Conservation (phyloP, 1,284 basidiomycete genomes). For the Ustilago cynodontis region DNA sequence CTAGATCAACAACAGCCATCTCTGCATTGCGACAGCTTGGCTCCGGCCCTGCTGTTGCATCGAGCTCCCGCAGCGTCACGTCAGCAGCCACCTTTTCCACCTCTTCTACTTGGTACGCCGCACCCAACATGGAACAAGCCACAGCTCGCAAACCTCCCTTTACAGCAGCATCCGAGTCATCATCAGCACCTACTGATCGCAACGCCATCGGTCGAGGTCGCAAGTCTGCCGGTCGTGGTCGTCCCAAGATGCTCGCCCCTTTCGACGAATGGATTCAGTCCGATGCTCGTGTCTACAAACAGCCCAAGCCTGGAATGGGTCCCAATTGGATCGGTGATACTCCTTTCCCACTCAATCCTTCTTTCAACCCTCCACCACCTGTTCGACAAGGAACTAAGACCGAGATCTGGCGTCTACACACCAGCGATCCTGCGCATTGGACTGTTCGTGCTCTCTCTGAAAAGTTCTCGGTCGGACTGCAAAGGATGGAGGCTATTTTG, state of each 20-base stretch:
- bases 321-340: constrained; percentile 67
- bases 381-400: constrained; percentile 57
- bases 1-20: constrained; percentile 27
- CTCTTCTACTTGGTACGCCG: constrained; percentile 25
- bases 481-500: constrained; percentile 62
- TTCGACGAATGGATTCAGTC: constrained; percentile 61
- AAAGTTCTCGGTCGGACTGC: constrained; percentile 59
- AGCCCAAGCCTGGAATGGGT: constrained; percentile 57
- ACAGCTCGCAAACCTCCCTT: constrained; percentile 40
- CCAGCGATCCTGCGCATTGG: constrained; percentile 53
- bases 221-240: constrained; percentile 41
- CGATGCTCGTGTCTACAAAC: constrained; percentile 57
- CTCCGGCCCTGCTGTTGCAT: constrained; percentile 39
- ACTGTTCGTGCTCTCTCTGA: constrained; percentile 63
- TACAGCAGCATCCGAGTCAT: constrained; percentile 35
- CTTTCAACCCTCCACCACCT: constrained; percentile 65
- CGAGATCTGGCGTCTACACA: constrained; percentile 64
- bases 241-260: constrained; percentile 50
- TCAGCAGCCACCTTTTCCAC: constrained; percentile 32
- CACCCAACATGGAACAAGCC: constrained; percentile 31
- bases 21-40: constrained; percentile 29
- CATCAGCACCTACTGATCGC: constrained; percentile 21
- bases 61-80: constrained; percentile 38
- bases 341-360: constrained; percentile 68
- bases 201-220: constrained; percentile 42